Conservation (phyloP, 2,329 filamentous ascomycete species). For the Monosporascus sp. region DNA sequence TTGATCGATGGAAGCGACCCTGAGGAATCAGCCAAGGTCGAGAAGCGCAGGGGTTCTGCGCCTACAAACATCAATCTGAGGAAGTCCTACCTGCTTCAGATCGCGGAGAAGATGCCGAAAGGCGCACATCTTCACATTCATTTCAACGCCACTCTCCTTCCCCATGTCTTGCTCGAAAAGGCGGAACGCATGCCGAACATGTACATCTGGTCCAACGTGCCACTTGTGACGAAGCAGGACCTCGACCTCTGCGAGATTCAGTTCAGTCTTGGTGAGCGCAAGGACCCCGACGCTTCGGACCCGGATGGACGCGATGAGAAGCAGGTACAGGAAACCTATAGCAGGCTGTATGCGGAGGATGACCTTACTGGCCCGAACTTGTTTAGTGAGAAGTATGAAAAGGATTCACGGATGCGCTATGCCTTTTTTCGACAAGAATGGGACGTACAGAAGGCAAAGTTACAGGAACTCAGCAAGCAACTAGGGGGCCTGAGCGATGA, state of each 20-base stretch:
- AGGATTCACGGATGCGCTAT: slow-evolving; percentile 21
- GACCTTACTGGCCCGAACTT: slow-evolving; percentile 17
- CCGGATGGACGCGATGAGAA: slow-evolving; percentile 43
- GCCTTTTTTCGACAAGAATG: slow-evolving; percentile 21
- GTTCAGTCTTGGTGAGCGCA: slow-evolving; percentile 42
- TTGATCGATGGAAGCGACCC: slow-evolving; percentile 36
- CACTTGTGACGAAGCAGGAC: slow-evolving; percentile 39
- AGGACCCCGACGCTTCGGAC: slow-evolving; percentile 24
- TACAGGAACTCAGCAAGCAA: not conserved
- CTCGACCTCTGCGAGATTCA: slow-evolving; percentile 55
- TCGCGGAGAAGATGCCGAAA: slow-evolving; percentile 61
- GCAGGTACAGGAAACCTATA: slow-evolving; percentile 34
- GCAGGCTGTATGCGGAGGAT: not conserved
- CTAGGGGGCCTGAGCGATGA: not conserved
- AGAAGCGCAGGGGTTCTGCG: not conserved
- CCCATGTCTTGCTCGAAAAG: slow-evolving; percentile 52
- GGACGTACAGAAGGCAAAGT: slow-evolving; percentile 2
- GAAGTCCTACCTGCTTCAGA: slow-evolving; percentile 50
- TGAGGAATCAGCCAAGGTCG: not conserved
- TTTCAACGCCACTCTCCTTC: slow-evolving; percentile 69
- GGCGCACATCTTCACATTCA: slow-evolving; percentile 70
- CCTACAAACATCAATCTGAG: not conserved
- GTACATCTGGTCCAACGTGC: slow-evolving; percentile 61
- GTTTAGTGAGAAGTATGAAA: slow-evolving; percentile 16
- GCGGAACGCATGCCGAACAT: slow-evolving; percentile 57